Base-by-base conservation (phyloP, 2,329 filamentous ascomycete genomes). In the Tricladium varicosporioides region DNA sequence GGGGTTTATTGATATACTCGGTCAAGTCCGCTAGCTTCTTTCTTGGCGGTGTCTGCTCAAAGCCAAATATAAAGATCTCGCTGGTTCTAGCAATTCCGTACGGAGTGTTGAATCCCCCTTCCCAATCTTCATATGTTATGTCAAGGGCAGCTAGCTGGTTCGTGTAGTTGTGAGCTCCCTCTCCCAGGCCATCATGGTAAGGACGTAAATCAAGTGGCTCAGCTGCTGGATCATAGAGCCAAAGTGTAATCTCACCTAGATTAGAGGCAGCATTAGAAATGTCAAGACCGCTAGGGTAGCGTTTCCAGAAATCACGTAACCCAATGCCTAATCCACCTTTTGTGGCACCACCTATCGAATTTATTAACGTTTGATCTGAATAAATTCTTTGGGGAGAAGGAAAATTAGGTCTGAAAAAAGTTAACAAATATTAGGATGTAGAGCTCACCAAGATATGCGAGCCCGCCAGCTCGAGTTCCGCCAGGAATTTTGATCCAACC, bases 121-220 rank as follows among this genome's bases (percentile, higher is more conserved):
- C 82, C 58, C 76, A 86, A 59, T 86, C 83, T 58, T 87, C 84
- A 57, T 87, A 87, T 0, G 84, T 87, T 18, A 86, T 81, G 22
- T 84, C 76, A 0, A 86, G 74, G 1, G 81, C 84, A 57, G 85
- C 82, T 0, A 85, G 70, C 65, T 87, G 78, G 15, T 85, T 75
- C 7, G 22, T 27, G 22, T 27, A 27, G 0, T 72, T 74, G 57
- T 84, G 86, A 0, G 76, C 80, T 45, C 83, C 76, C 62, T 81
- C 65, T 0, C 80, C 80, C 5, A 86, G 67, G 0, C 80, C 80
- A 58, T 86, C 81, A 48, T 86, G 83, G 56, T 80, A 86, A 0
- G 80, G 78, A 0, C 80, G 72, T 3, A 84, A 69, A 40, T 86
- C 83, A 51, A 86, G 70, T 0, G 82, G 81, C 31, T 76, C 74